phyloP scores from a whole-genome alignment of 306 rosid species.

The Rosa rugosa region DNA sequence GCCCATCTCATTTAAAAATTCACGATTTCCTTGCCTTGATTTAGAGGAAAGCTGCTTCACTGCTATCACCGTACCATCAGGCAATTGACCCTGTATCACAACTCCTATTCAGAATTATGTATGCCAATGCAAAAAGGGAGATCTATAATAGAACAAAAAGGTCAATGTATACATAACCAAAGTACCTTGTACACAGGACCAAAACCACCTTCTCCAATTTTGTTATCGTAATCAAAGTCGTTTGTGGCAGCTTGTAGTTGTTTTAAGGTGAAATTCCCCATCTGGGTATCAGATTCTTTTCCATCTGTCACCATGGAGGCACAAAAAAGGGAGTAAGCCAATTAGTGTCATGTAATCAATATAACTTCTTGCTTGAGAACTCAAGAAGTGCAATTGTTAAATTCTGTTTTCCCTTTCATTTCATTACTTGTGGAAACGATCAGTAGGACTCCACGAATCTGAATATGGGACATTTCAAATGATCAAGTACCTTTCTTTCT shows the following conservation, averaged over 20 bases:
- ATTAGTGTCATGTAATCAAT: constrained; percentile 1
- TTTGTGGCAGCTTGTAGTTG: constrained; percentile 58
- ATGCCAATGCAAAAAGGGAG: constrained; percentile 1
- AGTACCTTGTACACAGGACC: constrained; percentile 69
- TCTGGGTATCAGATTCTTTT: constrained; percentile 40
- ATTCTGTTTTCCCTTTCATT: not conserved
- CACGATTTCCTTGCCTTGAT: constrained; percentile 76
- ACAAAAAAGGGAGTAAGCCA: constrained; percentile 11
- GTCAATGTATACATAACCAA: constrained; percentile 1
- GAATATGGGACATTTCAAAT: constrained; percentile 2
- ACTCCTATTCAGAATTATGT: constrained; percentile 8
- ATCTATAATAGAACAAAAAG: constrained; percentile 4
- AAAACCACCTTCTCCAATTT: constrained; percentile 76
- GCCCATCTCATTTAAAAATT: constrained; percentile 75
- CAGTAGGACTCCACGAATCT: not conserved
- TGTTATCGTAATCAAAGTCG: constrained; percentile 48
- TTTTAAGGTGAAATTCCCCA: constrained; percentile 54
- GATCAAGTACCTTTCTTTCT: constrained; percentile 33
- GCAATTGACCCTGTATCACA: constrained; percentile 54
- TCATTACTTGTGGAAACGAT: not conserved
- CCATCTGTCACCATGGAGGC: constrained; percentile 29
- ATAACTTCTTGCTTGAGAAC: constrained; percentile 6
- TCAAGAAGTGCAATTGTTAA: not conserved
- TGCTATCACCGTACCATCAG: constrained; percentile 64
- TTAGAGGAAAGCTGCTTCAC: constrained; percentile 71